Base-by-base conservation (phyloP, 164 flowering plant species). In the Umbilicus rupestris region DNA sequence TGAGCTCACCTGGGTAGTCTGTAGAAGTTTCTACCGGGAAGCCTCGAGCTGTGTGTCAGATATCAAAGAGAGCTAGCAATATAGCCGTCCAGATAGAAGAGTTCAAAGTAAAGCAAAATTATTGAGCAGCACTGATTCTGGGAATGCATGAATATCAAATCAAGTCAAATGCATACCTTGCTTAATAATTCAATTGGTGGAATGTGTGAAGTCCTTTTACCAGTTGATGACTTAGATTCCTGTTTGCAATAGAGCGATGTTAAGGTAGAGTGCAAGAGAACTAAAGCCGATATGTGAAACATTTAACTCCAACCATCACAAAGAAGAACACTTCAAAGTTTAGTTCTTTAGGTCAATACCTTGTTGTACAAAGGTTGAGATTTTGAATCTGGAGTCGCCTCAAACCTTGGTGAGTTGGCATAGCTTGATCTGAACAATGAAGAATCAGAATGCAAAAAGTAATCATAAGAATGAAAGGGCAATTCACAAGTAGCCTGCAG, bases 141-240 rank as follows among this genome's bases (percentile, higher is more conserved):
- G n/a, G n/a, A n/a, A n/a, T n/a, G 20, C 57, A 7, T 3, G 26
- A 50, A 28, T 47, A 19, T 47, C 19, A 17, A 19, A 5, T 47
- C 4, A 35, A 26, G 24, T 26, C 42, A n/a, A n/a, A 5, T 19
- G 16, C 42, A 0, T 78, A 90, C 97, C 97, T 85, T 87, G 58
- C 75, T 78, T 55, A 88, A 88, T 49, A 82, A 76, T 9, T 88
- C 92, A 33, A 64, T 69, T 7, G 89, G 89, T 39, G 85, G 88
- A 69, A 80, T 71, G 28, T 69, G 72, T 33, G 65, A 79, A 69
- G 31, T 66, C 68, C 77, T 74, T 75, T 81, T 83, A 39, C 75
- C 82, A 1, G 78, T 78, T 15, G 80, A 74, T 65, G 78, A 75
- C 65, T 75, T 74, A 60, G 72, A 78, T 66, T 76, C 90, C 95